phyloP scores from a whole-genome alignment of 768 basidiomycete genomes.

The Neoboletus subvelutipes region DNA sequence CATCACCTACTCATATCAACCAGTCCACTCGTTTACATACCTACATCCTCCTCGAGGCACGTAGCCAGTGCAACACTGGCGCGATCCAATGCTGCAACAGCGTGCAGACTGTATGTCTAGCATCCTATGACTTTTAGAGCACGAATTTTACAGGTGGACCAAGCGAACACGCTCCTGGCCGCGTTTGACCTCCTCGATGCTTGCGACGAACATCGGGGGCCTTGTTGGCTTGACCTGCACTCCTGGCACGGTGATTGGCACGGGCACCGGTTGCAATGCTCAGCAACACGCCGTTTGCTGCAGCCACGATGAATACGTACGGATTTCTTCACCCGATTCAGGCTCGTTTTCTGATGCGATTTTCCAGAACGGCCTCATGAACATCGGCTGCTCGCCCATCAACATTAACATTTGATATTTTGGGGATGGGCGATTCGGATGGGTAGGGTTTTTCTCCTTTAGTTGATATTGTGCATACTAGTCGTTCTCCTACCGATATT shows the following conservation, averaged over 20 bases:
- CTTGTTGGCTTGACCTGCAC: constrained; percentile 13
- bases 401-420: neutral
- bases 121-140: neutral
- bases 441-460: neutral
- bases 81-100: constrained; percentile 10
- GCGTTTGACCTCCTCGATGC: neutral
- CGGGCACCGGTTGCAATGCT: constrained; percentile 1
- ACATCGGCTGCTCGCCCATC: constrained; percentile 8
- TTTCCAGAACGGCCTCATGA: constrained; percentile 1
- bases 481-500: neutral
- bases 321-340: neutral
- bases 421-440: too few relatives aligned
- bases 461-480: neutral
- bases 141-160: neutral
- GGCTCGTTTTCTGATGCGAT: neutral
- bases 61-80: constrained; percentile 15
- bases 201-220: neutral
- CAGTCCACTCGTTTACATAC: constrained; percentile 1
- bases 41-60: neutral
- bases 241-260: constrained; percentile 1
- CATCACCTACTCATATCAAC: neutral
- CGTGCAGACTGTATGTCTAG: constrained; percentile 1
- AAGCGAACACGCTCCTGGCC: neutral
- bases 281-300: constrained; percentile 12
- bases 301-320: constrained; percentile 9